Percentiles rank a stretch among this genome's conserved stretches.
Conservation (phyloP, 257 asterid species). For the Plectranthus barbatus region DNA sequence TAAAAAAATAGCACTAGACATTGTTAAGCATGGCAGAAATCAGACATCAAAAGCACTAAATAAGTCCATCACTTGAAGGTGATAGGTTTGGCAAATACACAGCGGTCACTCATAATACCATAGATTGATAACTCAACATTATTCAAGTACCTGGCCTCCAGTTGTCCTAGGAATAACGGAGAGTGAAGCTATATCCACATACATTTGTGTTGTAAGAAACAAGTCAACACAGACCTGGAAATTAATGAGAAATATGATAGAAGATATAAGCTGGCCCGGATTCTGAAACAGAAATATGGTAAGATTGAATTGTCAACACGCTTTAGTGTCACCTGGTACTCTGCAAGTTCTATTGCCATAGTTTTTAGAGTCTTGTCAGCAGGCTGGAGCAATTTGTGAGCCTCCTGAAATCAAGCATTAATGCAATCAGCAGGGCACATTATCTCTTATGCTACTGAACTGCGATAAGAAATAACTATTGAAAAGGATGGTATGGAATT, state of each 20-base stretch:
- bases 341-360: constrained; percentile 97
- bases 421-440: background rate
- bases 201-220: constrained; percentile 86
- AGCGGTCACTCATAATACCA: background rate
- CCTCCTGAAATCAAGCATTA: constrained; percentile 65
- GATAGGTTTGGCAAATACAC: background rate
- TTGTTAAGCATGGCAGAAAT: no score
- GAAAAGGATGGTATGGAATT: background rate
- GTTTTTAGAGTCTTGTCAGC: constrained; percentile 79
- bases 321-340: constrained; percentile 68
- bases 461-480: background rate
- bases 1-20: constrained; percentile 6
- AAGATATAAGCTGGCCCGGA: background rate
- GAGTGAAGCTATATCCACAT: constrained; percentile 90
- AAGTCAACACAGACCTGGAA: constrained; percentile 94
- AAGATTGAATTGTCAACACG: constrained; percentile 1
- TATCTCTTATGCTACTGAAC: constrained; percentile 2
- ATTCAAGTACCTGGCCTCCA: constrained; percentile 82
- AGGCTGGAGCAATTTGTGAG: constrained; percentile 89
- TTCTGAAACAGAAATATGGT: background rate
- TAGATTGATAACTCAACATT: constrained; percentile 2
- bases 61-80: background rate
- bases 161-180: constrained; percentile 88
- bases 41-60: background rate
- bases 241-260: constrained; percentile 9